phyloP scores from a whole-genome alignment of 129 eudicot genomes.

The Pseudognaphalium luteoalbum region DNA sequence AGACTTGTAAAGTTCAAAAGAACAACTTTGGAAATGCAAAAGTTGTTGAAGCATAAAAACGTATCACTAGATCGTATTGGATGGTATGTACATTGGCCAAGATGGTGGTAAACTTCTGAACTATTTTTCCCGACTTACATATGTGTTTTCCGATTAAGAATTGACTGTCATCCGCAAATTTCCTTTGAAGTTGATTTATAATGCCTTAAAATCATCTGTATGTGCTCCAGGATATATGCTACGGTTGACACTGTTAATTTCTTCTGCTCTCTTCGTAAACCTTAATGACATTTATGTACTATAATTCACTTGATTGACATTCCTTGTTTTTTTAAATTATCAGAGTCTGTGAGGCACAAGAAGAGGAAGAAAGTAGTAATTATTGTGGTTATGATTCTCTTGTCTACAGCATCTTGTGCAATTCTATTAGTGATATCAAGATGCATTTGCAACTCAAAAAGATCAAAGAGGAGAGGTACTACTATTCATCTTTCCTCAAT shows the following conservation, averaged over 20 bases:
- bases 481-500: background rate
- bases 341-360: conserved; percentile 34
- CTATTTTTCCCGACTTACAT: background rate
- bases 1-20: background rate
- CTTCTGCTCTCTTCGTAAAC: background rate
- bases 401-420: conserved; percentile 22
- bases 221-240: background rate
- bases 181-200: too few relatives aligned
- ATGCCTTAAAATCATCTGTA: conserved; percentile 1
- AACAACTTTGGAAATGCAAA: too few relatives aligned
- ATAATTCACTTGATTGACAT: conserved; percentile 7
- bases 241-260: background rate
- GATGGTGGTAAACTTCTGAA: background rate
- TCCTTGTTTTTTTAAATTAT: background rate
- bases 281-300: conserved; percentile 8
- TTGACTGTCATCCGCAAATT: too few relatives aligned
- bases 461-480: conserved; percentile 37
- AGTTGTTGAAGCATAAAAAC: background rate
- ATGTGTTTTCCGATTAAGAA: too few relatives aligned
- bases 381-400: conserved; percentile 17
- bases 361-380: conserved; percentile 32
- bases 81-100: background rate
- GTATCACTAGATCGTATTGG: conserved; percentile 11
- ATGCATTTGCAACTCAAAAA: conserved; percentile 11
- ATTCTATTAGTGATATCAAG: conserved; percentile 19